A percentile compares a stretch with the other conserved stretches of the same genome.
Evolutionary conservation across 169 alveolate genomes (phyloP).

Genomic region (Condylostoma magnum): DNA sequence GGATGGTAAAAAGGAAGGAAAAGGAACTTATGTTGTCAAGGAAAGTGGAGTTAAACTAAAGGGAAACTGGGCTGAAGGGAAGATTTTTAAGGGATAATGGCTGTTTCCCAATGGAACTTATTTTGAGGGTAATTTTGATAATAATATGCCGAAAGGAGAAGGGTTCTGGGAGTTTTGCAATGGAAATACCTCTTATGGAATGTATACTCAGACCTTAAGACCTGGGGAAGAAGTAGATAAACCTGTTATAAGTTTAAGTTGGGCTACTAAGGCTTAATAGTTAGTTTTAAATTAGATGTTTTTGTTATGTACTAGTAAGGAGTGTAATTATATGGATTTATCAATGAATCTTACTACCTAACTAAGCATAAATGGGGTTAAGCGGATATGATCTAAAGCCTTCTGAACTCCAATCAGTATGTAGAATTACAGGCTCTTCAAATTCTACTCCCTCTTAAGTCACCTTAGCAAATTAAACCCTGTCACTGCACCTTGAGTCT

Average conservation of each 20-base stretch:
- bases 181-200: constrained; percentile 73
- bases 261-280: constrained; percentile 1
- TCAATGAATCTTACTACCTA: no score
- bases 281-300: neutral
- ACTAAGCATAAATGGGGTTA: constrained; percentile 25
- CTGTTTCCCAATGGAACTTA: constrained; percentile 75
- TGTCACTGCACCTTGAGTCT: constrained; percentile 71
- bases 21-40: constrained; percentile 80
- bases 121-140: constrained; percentile 75
- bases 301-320: no score
- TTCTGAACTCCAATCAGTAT: constrained; percentile 23
- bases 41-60: constrained; percentile 37
- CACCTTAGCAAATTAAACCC: constrained; percentile 57
- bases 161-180: constrained; percentile 79
- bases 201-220: constrained; percentile 62
- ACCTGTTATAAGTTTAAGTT: neutral
- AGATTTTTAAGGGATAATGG: constrained; percentile 84
- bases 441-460: constrained; percentile 49
- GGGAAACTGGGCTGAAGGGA: constrained; percentile 84
- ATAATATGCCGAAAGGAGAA: constrained; percentile 80
- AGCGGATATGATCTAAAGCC: constrained; percentile 4
- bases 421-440: constrained; percentile 38
- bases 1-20: constrained; percentile 87
- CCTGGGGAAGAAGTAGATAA: constrained; percentile 44
- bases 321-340: no score